Conservation (phyloP, 192 early-diverging fungal species). For the Thamnidium elegans region DNA sequence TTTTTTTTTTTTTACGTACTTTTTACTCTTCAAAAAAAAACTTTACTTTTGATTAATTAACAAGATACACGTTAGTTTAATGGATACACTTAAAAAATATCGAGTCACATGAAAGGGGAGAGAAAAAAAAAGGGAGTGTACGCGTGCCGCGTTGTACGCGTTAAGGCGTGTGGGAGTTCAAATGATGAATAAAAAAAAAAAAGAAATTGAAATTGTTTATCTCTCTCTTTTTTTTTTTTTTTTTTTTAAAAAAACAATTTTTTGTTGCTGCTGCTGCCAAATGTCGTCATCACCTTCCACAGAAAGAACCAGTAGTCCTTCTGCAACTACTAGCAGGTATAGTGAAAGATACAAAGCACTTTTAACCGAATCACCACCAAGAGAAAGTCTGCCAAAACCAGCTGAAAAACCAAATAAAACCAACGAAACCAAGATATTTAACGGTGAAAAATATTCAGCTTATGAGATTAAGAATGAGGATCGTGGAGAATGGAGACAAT, state of each 20-base stretch:
- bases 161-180: too few species aligned
- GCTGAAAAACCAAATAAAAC: background rate
- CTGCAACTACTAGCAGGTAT: background rate
- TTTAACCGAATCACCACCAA: constrained; percentile 5
- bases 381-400: too few species aligned
- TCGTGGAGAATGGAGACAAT: constrained; percentile 16
- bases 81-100: too few species aligned
- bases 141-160: too few species aligned
- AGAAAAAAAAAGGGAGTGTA: too few species aligned
- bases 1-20: background rate
- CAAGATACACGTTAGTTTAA: too few species aligned
- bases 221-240: background rate
- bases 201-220: background rate
- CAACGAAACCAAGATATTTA: background rate
- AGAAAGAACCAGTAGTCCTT: background rate
- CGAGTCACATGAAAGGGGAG: too few species aligned
- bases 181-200: constrained; percentile 5
- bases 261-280: background rate
- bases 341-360: background rate
- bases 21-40: background rate
- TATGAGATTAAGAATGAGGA: constrained; percentile 13
- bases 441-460: constrained; percentile 1
- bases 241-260: background rate
- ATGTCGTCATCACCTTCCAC: background rate
- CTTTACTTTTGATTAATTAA: too few species aligned